These are phyloP conservation scores for Salix dunnii DNA, from an alignment of 345 rosid species.

Conservation along the genomic window DNA sequence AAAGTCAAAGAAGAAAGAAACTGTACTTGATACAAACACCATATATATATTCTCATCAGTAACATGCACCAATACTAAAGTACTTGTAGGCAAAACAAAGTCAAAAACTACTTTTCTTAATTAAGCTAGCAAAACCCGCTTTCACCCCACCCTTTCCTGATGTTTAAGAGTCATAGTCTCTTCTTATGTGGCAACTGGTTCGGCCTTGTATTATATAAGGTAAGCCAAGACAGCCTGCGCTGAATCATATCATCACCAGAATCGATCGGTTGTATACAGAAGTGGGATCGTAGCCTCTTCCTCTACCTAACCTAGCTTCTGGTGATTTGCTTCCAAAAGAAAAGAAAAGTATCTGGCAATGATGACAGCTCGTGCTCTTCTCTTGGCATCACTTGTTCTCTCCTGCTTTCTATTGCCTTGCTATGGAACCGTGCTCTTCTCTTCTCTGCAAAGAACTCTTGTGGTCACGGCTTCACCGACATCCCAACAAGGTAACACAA, in stretches of 20 bases:
- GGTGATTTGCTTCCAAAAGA: background rate
- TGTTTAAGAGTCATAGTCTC: background rate
- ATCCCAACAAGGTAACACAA: constrained; percentile 34
- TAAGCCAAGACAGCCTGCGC: background rate
- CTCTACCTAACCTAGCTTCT: constrained; percentile 4
- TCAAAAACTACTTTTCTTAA: background rate
- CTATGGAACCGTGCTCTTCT: constrained; percentile 6
- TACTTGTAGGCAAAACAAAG: background rate
- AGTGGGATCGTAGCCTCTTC: background rate
- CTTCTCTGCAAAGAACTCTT: constrained; percentile 38
- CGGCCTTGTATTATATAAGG: constrained; percentile 2
- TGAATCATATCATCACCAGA: background rate
- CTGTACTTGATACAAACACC: background rate
- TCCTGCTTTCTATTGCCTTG: background rate
- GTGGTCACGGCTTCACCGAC: constrained; percentile 28
- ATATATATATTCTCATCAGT: background rate
- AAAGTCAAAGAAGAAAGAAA: background rate
- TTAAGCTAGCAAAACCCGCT: background rate
- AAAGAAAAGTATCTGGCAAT: background rate
- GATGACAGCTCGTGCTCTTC: constrained; percentile 19
- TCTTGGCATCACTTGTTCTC: constrained; percentile 12
- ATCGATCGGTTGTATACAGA: background rate
- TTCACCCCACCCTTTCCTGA: constrained; percentile 8
- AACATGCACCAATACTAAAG: background rate
- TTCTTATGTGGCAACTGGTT: background rate